phyloP scores from a whole-genome alignment of 768 basidiomycete species.

The Steccherinum ochraceum region DNA sequence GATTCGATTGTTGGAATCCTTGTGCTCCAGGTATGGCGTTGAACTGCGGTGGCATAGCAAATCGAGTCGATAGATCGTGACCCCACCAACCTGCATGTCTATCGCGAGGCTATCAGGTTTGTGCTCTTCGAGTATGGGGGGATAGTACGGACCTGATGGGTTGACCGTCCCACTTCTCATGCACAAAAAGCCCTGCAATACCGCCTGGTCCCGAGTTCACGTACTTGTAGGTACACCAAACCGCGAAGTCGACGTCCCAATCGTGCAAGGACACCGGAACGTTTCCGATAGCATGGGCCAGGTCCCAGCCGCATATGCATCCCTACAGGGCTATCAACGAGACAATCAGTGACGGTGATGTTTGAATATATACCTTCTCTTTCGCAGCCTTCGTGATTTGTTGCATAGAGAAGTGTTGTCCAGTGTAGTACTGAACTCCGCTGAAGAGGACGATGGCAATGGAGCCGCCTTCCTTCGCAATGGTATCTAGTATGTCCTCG shows the following conservation, averaged over 20 bases:
- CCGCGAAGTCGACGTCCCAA: constrained; percentile 95
- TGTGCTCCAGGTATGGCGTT: constrained; percentile 84
- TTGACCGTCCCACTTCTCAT: constrained; percentile 70
- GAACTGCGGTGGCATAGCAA: constrained; percentile 84
- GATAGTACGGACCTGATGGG: constrained; percentile 42
- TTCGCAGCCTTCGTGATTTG: constrained; percentile 80
- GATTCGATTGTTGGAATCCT: constrained; percentile 96
- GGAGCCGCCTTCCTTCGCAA: constrained; percentile 63
- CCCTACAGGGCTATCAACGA: constrained; percentile 45
- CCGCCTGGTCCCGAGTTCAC: constrained; percentile 95
- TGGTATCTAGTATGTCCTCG: constrained; percentile 76
- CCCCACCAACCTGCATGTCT: constrained; percentile 99
- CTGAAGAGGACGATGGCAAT: constrained; percentile 92
- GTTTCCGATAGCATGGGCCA: constrained; percentile 94
- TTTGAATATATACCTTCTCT: constrained; percentile 53
- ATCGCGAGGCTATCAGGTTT: constrained; percentile 4
- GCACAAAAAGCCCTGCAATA: constrained; percentile 91
- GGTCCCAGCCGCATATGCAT: constrained; percentile 92
- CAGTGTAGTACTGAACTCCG: constrained; percentile 96
- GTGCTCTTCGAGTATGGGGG: constrained; percentile 1
- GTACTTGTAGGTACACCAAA: constrained; percentile 99
- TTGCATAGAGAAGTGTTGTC: constrained; percentile 89
- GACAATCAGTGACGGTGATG: not conserved
- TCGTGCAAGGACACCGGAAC: constrained; percentile 85
- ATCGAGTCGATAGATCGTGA: constrained; percentile 80